Evolutionary conservation across 176 grass and related monocot species (phyloP).

Genomic region (Coix lacrymajobi): DNA sequence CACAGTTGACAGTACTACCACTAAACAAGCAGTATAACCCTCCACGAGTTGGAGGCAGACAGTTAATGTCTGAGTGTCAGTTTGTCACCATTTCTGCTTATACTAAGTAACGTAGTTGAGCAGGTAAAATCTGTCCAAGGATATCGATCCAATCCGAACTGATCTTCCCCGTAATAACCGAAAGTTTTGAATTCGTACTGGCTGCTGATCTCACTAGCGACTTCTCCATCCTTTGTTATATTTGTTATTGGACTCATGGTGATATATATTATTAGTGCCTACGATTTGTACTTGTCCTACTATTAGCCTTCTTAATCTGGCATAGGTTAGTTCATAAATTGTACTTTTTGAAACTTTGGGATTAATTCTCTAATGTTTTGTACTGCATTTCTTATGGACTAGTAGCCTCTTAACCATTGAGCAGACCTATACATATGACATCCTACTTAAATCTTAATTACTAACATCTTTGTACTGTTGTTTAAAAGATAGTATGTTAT

Average conservation of each 20-base stretch:
- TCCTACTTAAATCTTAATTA: too few species aligned
- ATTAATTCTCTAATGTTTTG: not conserved
- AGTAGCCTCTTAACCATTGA: slow-evolving; percentile 16
- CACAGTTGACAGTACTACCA: not conserved
- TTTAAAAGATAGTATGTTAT: too few species aligned
- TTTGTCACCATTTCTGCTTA: not conserved
- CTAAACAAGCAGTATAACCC: not conserved
- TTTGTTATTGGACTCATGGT: not conserved
- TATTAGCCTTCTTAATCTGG: slow-evolving; percentile 17
- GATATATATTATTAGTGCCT: not conserved
- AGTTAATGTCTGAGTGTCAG: not conserved
- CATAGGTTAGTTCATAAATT: not conserved
- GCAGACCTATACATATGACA: not conserved
- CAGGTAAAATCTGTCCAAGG: not conserved
- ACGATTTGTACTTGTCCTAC: not conserved
- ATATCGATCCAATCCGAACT: not conserved
- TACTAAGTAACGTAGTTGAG: not conserved
- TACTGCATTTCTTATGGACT: not conserved
- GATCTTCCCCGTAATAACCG: not conserved
- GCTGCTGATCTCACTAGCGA: not conserved
- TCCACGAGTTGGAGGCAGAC: not conserved
- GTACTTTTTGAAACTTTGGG: slow-evolving; percentile 17
- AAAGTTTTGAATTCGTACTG: slow-evolving; percentile 9
- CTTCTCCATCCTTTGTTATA: not conserved
- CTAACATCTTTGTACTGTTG: too few species aligned